phyloP scores from a whole-genome alignment of 2,329 filamentous ascomycete genomes.

The Fusarium sambucinum region DNA sequence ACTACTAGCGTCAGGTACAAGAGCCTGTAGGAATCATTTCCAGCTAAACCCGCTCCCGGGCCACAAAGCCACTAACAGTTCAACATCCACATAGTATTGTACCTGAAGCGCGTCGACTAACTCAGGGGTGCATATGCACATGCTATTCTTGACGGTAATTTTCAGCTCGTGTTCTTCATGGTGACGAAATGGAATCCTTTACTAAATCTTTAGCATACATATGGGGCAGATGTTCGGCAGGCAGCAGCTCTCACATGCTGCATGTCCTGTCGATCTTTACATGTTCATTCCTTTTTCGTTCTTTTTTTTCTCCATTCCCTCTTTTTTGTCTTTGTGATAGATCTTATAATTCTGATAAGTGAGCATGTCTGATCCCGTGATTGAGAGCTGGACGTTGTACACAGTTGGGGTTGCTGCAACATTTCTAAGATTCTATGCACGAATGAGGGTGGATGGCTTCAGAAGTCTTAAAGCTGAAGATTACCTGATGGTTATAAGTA shows the following conservation, averaged over 20 bases:
- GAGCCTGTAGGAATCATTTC: background rate
- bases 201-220: conserved; percentile 4
- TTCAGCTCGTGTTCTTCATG: conserved; percentile 10
- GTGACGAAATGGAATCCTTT: background rate
- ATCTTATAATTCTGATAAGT: conserved; percentile 3
- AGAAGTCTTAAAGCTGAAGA: conserved; percentile 48
- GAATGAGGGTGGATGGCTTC: conserved; percentile 43
- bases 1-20: conserved; percentile 13
- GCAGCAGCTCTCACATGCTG: background rate
- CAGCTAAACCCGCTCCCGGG: conserved; percentile 2
- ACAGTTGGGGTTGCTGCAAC: conserved; percentile 46
- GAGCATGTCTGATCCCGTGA: conserved; percentile 26
- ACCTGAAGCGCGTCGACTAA: background rate
- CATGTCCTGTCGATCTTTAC: conserved; percentile 4
- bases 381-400: conserved; percentile 49
- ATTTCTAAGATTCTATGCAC: conserved; percentile 49
- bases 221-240: conserved; percentile 4
- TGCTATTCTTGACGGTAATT: background rate
- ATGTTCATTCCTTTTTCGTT: background rate
- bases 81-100: background rate
- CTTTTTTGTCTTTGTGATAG: conserved; percentile 10
- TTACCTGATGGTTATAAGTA: conserved; percentile 45
- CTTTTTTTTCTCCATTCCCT: background rate
- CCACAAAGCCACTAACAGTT: background rate
- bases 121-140: conserved; percentile 7